Evolutionary conservation across 257 asterid genomes (phyloP).

Genomic region (Fraxinus anomala): DNA sequence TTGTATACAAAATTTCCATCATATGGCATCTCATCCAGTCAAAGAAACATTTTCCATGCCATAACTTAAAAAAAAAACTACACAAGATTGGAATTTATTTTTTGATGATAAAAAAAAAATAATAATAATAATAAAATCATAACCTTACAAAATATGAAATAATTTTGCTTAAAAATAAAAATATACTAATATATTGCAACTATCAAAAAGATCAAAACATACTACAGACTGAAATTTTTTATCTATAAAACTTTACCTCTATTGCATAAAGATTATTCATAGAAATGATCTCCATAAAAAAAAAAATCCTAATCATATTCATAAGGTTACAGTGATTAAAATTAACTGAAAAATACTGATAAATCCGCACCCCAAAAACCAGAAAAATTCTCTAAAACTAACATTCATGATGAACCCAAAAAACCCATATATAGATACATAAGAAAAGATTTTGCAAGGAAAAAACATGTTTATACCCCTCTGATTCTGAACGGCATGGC

Average conservation of each 20-base stretch:
- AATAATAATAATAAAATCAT: not conserved
- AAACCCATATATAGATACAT: not conserved
- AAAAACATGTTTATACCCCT: constrained; percentile 21
- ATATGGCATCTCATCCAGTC: not conserved
- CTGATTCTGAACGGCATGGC: constrained; percentile 30
- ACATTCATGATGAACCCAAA: not conserved
- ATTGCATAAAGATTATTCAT: not conserved
- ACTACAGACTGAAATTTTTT: not conserved
- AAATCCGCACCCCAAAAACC: not conserved
- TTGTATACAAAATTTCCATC: not conserved
- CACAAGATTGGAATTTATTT: not conserved
- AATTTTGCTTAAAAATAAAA: not conserved
- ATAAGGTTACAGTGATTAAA: not conserved
- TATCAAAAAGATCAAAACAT: not conserved
- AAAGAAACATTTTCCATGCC: not conserved
- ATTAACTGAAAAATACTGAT: not conserved
- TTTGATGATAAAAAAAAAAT: not conserved
- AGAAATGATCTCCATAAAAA: not conserved
- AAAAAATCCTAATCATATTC: not conserved
- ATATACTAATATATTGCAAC: not conserved
- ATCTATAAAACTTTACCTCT: not conserved
- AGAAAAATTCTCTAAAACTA: not conserved
- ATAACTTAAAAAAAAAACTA: not conserved
- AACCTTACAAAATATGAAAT: not conserved
- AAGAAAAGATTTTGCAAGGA: not conserved